Evolutionary conservation across 495 filamentous ascomycete species (phyloP).

Genomic region (Neurospora sp.): DNA sequence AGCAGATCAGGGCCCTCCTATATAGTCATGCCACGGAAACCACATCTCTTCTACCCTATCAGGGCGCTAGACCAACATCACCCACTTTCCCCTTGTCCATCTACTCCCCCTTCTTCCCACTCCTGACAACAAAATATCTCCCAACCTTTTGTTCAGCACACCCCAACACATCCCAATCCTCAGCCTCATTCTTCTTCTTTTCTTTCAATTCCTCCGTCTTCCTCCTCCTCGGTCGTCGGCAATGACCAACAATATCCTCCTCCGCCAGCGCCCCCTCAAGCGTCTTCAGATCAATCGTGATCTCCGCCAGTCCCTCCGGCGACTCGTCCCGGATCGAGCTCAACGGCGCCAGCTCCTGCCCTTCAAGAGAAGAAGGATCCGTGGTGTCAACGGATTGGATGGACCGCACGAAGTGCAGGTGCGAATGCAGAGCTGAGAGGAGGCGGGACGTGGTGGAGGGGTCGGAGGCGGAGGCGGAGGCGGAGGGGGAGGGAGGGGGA

Average conservation of each 20-base stretch:
- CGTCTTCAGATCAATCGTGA: conserved; percentile 30
- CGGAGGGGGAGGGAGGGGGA: conserved; percentile 48
- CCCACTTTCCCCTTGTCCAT: neutral
- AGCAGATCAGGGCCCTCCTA: neutral
- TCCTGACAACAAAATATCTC: conserved; percentile 73
- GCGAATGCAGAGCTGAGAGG: conserved; percentile 63
- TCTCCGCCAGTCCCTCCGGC: conserved; percentile 27
- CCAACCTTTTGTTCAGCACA: conserved; percentile 56
- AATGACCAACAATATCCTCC: conserved; percentile 36
- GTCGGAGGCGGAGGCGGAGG: conserved; percentile 35
- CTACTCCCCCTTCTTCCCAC: conserved; percentile 20
- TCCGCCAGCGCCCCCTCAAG: conserved; percentile 26
- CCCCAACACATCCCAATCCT: conserved; percentile 60
- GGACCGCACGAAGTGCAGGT: conserved; percentile 79
- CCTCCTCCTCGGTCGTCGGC: conserved; percentile 32
- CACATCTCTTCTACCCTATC: neutral
- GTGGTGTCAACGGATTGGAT: conserved; percentile 72
- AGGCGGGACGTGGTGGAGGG: conserved; percentile 41
- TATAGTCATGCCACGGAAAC: neutral
- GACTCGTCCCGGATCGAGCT: conserved; percentile 77
- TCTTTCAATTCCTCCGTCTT: conserved; percentile 11
- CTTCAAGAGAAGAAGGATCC: conserved; percentile 13
- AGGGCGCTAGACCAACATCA: neutral
- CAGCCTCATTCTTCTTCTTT: conserved; percentile 20
- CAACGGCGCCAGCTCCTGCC: conserved; percentile 49